These are phyloP conservation scores for Metschnikowia kofuensis DNA, from an alignment of 805 yeast genomes.

Conservation along the genomic window DNA sequence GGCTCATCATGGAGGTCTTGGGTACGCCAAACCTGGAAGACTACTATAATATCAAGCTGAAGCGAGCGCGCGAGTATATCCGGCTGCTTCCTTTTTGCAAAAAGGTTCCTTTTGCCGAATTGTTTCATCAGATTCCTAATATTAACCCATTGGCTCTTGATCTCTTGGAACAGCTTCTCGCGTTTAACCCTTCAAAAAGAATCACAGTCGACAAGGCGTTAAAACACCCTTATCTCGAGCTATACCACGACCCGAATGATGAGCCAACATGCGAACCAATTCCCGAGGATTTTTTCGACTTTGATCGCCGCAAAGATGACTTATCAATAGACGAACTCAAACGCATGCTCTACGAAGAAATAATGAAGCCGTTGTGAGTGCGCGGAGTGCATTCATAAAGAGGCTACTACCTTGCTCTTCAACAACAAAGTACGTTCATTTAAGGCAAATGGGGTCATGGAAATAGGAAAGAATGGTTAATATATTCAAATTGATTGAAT, in stretches of 20 bases:
- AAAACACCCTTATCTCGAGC: slow-evolving; percentile 78
- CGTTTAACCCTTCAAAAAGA: slow-evolving; percentile 68
- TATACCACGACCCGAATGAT: slow-evolving; percentile 94
- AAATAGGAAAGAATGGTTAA: too few relatives aligned
- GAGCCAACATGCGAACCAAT: slow-evolving; percentile 86
- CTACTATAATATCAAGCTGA: slow-evolving; percentile 68
- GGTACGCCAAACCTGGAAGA: slow-evolving; percentile 88
- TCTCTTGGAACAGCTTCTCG: slow-evolving; percentile 60
- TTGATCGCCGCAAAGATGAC: slow-evolving; percentile 80
- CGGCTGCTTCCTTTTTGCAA: slow-evolving; percentile 67
- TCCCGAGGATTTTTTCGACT: slow-evolving; percentile 83
- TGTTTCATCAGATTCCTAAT: slow-evolving; percentile 19
- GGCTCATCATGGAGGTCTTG: slow-evolving; percentile 76
- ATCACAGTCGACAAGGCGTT: slow-evolving; percentile 75
- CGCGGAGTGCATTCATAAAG: background rate
- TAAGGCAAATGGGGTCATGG: too few relatives aligned
- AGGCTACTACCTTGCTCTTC: background rate
- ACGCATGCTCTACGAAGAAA: slow-evolving; percentile 74
- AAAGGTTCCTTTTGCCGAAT: slow-evolving; percentile 37
- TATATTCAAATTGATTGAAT: too few relatives aligned
- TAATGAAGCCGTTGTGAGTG: slow-evolving; percentile 52
- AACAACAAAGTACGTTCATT: too few relatives aligned
- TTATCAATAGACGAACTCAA: slow-evolving; percentile 75
- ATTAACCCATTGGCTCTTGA: slow-evolving; percentile 50
- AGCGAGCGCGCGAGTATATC: slow-evolving; percentile 86